These are phyloP conservation scores for Sarocladium strictum DNA, from an alignment of 2,329 filamentous ascomycete species.

Conservation along the genomic window DNA sequence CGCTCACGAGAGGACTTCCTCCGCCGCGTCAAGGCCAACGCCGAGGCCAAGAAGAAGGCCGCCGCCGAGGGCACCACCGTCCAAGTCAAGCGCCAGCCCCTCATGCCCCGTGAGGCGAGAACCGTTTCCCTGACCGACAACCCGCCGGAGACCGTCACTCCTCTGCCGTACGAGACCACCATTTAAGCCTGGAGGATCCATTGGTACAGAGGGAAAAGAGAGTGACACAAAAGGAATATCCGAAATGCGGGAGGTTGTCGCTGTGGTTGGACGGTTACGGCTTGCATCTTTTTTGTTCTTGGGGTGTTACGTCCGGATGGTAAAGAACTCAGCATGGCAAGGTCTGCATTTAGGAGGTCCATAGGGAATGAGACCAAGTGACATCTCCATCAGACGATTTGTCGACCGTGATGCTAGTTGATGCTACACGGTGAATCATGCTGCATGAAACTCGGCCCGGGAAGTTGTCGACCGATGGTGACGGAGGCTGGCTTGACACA, in stretches of 20 bases:
- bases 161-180: slow-evolving; percentile 95
- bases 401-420: neutral
- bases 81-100: slow-evolving; percentile 87
- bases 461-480: too few relatives aligned
- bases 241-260: slow-evolving; percentile 4
- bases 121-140: slow-evolving; percentile 77
- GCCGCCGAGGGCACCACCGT: slow-evolving; percentile 83
- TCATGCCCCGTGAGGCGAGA: slow-evolving; percentile 70
- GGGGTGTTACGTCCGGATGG: slow-evolving; percentile 37
- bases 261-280: slow-evolving; percentile 18
- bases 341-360: slow-evolving; percentile 36
- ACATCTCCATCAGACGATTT: slow-evolving; percentile 19
- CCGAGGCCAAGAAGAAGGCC: slow-evolving; percentile 84
- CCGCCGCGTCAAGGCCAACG: slow-evolving; percentile 93
- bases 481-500: too few relatives aligned
- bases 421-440: too few relatives aligned
- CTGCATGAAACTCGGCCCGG: too few relatives aligned
- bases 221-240: neutral
- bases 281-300: slow-evolving; percentile 33
- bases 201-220: neutral
- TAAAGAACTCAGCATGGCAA: slow-evolving; percentile 38
- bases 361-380: slow-evolving; percentile 32
- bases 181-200: slow-evolving; percentile 58
- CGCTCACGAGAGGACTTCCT: slow-evolving; percentile 97
- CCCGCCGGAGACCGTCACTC: slow-evolving; percentile 84